Percentiles rank a stretch among this genome's conserved stretches.
Evolutionary conservation across 768 basidiomycete species (phyloP).

Genomic region (Lepiota subincarnata): DNA sequence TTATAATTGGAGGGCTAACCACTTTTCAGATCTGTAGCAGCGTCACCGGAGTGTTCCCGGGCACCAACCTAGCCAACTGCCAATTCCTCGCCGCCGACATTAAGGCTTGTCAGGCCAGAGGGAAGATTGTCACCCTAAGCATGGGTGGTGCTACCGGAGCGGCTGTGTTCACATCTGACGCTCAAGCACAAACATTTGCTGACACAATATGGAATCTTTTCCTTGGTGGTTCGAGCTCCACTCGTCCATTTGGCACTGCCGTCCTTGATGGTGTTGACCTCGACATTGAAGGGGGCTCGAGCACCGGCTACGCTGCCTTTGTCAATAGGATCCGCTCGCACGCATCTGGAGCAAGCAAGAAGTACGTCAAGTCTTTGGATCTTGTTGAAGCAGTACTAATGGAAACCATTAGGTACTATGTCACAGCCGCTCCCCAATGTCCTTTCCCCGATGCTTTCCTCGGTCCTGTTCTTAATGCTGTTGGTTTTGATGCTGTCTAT

Average conservation of each 20-base stretch:
- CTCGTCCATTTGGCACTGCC: conserved; percentile 59
- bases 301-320: conserved; percentile 43
- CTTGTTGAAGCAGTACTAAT: not conserved
- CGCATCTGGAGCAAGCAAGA: conserved; percentile 43
- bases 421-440: conserved; percentile 54
- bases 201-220: conserved; percentile 65
- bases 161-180: conserved; percentile 45
- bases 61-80: conserved; percentile 57
- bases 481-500: conserved; percentile 61
- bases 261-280: conserved; percentile 63
- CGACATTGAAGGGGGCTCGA: conserved; percentile 59
- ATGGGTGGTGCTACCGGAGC: conserved; percentile 53
- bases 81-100: conserved; percentile 52
- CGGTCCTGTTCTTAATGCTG: conserved; percentile 49
- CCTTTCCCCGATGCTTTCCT: conserved; percentile 60
- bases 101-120: conserved; percentile 52
- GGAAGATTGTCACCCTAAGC: conserved; percentile 46
- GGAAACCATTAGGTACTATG: conserved; percentile 39
- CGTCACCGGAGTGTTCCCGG: conserved; percentile 42
- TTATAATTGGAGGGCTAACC: not conserved
- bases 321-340: conserved; percentile 41
- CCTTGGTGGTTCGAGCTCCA: conserved; percentile 54
- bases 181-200: conserved; percentile 49
- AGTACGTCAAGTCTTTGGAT: conserved; percentile 24
- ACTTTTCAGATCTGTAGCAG: conserved; percentile 45